Evolutionary conservation across 331 rosid genomes (phyloP).

Genomic region (Cydonia oblonga): DNA sequence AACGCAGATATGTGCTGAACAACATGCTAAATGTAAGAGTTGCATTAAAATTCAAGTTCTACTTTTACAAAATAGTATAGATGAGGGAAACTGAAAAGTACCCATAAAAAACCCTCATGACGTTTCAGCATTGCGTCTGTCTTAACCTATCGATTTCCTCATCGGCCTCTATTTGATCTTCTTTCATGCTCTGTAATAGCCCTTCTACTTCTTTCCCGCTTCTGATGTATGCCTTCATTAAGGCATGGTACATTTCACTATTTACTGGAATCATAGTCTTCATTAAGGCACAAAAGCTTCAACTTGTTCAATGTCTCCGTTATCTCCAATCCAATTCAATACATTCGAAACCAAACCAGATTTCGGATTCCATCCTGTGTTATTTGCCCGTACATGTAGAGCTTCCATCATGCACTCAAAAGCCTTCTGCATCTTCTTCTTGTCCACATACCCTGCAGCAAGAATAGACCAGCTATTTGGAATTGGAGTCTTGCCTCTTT

Average conservation of each 20-base stretch:
- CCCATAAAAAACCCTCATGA: background rate
- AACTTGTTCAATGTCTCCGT: conserved; percentile 32
- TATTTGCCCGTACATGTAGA: conserved; percentile 23
- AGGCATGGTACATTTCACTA: conserved; percentile 42
- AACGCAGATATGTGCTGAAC: background rate
- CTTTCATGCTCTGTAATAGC: conserved; percentile 32
- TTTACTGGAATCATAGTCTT: conserved; percentile 38
- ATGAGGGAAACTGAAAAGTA: background rate
- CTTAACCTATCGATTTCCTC: conserved; percentile 17
- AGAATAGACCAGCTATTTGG: conserved; percentile 73
- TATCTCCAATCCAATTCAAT: conserved; percentile 38
- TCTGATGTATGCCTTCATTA: conserved; percentile 33
- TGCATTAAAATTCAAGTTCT: background rate
- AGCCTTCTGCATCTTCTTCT: conserved; percentile 58
- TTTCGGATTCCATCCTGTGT: conserved; percentile 63
- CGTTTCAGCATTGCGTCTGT: background rate
- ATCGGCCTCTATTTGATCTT: conserved; percentile 19
- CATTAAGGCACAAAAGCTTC: conserved; percentile 43
- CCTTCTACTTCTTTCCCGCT: conserved; percentile 32
- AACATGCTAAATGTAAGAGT: background rate
- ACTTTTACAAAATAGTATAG: background rate
- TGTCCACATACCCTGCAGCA: conserved; percentile 46
- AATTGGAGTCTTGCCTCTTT: conserved; percentile 48
- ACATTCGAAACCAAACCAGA: conserved; percentile 24
- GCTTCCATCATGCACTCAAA: conserved; percentile 55